Evolutionary conservation across 805 yeast genomes (phyloP).

Genomic region (Starmerella sp.): DNA sequence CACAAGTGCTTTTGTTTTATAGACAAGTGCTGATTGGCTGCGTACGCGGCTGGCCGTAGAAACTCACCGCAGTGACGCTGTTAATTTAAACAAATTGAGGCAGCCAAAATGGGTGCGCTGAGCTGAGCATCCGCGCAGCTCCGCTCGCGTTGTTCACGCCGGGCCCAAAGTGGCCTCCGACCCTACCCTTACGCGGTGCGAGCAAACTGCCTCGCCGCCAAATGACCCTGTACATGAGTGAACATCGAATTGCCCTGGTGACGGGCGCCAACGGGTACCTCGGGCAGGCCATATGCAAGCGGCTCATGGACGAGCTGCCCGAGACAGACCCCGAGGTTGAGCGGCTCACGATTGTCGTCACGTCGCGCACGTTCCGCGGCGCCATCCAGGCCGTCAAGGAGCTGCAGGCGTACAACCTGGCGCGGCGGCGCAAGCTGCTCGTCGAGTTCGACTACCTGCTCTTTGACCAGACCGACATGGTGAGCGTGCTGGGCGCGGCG

Average conservation of each 20-base stretch:
- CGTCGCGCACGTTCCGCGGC: conserved; percentile 79
- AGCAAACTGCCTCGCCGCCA: not conserved
- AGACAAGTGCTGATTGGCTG: too few species aligned
- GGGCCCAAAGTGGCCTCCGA: too few species aligned
- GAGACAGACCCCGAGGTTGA: conserved; percentile 33
- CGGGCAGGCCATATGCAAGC: conserved; percentile 74
- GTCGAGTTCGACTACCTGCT: conserved; percentile 79
- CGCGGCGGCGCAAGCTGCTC: conserved; percentile 37
- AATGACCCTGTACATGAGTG: conserved; percentile 5
- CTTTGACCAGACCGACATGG: conserved; percentile 86
- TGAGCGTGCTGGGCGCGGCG: conserved; percentile 64
- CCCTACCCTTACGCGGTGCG: not conserved
- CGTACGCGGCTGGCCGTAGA: too few species aligned
- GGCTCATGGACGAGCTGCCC: conserved; percentile 49
- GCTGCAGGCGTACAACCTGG: conserved; percentile 30
- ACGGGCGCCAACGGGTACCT: conserved; percentile 46
- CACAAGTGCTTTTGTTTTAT: too few species aligned
- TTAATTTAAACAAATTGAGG: too few species aligned
- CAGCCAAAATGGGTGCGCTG: too few species aligned
- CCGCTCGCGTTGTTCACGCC: too few species aligned
- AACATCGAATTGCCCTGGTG: conserved; percentile 28
- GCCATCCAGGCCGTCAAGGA: conserved; percentile 61
- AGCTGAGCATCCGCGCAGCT: too few species aligned
- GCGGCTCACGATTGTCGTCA: conserved; percentile 68
- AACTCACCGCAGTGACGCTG: too few species aligned